Percentiles rank a stretch among this genome's conserved stretches.
Conservation (phyloP, 2,329 filamentous ascomycete genomes). For the Paracoccidioides lutzii region DNA sequence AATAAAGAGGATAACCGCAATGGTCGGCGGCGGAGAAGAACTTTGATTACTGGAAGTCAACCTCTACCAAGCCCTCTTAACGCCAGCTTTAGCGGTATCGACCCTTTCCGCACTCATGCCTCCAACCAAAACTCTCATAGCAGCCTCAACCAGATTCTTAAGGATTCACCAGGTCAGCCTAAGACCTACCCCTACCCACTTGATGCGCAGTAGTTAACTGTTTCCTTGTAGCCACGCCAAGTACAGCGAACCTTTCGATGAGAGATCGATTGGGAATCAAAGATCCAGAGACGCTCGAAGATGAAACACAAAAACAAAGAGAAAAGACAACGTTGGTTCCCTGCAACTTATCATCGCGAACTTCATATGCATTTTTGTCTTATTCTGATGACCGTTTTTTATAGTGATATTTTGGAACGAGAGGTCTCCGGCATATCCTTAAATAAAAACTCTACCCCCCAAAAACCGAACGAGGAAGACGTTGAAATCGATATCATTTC, state of each 20-base stretch:
- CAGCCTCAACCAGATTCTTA: constrained; percentile 74
- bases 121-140: constrained; percentile 52
- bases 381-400: constrained; percentile 8
- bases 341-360: not conserved
- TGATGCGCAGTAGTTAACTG: not conserved
- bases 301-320: constrained; percentile 61
- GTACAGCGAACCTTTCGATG: constrained; percentile 42
- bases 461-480: constrained; percentile 48
- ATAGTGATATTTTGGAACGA: constrained; percentile 72
- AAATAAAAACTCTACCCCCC: constrained; percentile 56
- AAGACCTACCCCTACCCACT: not conserved
- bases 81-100: constrained; percentile 70
- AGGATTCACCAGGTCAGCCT: constrained; percentile 52
- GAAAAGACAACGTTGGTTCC: constrained; percentile 82
- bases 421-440: constrained; percentile 93
- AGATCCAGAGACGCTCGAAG: constrained; percentile 39
- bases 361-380: not conserved
- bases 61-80: constrained; percentile 90
- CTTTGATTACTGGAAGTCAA: constrained; percentile 92
- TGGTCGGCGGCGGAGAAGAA: constrained; percentile 75
- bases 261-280: constrained; percentile 44
- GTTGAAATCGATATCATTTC: constrained; percentile 63
- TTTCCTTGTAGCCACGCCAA: constrained; percentile 33
- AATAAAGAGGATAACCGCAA: constrained; percentile 87
- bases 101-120: constrained; percentile 48